Conservation (phyloP, 768 basidiomycete species). For the Cystofilobasidium ferigula region DNA sequence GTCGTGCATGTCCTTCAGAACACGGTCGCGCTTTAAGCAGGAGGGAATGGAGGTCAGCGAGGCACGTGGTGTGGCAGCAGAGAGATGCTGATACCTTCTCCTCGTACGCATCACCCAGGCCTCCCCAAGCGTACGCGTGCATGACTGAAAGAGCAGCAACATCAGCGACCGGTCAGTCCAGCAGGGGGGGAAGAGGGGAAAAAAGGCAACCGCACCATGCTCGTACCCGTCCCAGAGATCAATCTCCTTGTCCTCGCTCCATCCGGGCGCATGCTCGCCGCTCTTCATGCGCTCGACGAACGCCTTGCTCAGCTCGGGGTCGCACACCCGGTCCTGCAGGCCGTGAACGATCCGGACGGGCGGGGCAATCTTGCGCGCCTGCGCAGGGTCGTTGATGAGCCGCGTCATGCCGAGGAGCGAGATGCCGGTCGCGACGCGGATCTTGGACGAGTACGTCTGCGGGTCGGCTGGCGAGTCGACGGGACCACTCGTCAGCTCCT, state of each 20-base stretch:
- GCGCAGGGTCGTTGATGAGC: conserved; percentile 21
- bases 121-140: conserved; percentile 11
- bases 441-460: conserved; percentile 37
- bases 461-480: conserved; percentile 31
- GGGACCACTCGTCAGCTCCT: background rate
- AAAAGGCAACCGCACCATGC: conserved; percentile 32
- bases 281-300: conserved; percentile 34
- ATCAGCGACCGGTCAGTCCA: conserved; percentile 32
- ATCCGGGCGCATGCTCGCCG: background rate
- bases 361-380: conserved; percentile 13
- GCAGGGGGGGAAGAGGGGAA: conserved; percentile 26
- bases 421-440: conserved; percentile 39
- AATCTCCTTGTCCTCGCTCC: conserved; percentile 36
- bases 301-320: conserved; percentile 33
- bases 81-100: conserved; percentile 10
- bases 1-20: conserved; percentile 12
- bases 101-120: background rate
- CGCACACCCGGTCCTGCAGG: conserved; percentile 36
- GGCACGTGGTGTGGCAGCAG: background rate
- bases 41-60: background rate
- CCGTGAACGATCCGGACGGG: conserved; percentile 41
- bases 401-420: conserved; percentile 36
- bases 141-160: background rate
- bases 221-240: conserved; percentile 41
- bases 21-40: background rate